Evolutionary conservation across 768 basidiomycete species (phyloP), one percentile per base, ranked within the genome.

Genomic region (Auriscalpium microsporum): DNA sequence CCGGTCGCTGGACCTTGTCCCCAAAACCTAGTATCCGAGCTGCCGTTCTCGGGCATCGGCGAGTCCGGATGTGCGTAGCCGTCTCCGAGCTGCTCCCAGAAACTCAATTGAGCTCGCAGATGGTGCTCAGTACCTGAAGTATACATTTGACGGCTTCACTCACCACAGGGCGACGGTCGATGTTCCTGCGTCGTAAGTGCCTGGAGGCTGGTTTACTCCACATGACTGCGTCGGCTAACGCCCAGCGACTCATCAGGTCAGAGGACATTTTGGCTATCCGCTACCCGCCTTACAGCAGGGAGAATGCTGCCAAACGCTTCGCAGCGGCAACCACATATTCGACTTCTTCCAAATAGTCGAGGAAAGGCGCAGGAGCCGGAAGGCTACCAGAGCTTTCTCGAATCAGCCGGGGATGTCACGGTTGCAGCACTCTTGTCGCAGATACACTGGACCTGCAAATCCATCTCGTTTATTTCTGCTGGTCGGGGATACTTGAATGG

Each of bases 251-350:
- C 21, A 21, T 49, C 14, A 83, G 83, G 73, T 58, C 79, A 42
- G 81, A 84, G 62, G 68, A 64, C 40, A 62, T 79, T 48, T 58
- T 83, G 45, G 67, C 70, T 1, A 72, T 76, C 70, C 76, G 83
- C 23, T 86, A 77, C 71, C 82, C 84, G n/a, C 84, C 84, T 1
- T 84, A 84, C 60, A 77, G 67, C 14, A 74, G 68, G n/a, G 68
- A 72, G 21, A 68, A 69, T 14, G 28, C 28, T 28, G 28, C 28
- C 28, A 28, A 28, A 7, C 28, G 28, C 28, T 28, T 28, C 7
- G 28, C 28, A 0, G 28, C 28, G 28, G 28, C 28, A 28, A 28
- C 28, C 28, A 28, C 28, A 28, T 28, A 28, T 28, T 28, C 28
- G 28, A 28, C 28, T 5, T 28, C 28, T 28, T 28, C 28, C 28